Evolutionary conservation across 1,139 yeast genomes (phyloP).

Genomic region (Blastobotrys proliferans): DNA sequence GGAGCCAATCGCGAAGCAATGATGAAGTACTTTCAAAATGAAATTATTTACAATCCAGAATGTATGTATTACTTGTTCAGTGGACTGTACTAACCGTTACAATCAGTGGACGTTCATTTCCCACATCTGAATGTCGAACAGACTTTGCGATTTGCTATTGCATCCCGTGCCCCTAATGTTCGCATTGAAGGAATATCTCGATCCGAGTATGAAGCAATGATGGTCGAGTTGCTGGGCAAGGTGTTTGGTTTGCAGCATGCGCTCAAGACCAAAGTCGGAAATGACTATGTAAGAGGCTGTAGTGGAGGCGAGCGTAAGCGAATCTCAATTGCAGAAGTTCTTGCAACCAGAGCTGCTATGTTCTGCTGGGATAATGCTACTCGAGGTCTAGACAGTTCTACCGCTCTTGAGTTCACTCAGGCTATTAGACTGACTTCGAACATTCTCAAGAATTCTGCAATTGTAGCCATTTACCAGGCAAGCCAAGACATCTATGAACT

Average conservation of each 20-base stretch:
- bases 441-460: conserved; percentile 49
- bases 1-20: conserved; percentile 47
- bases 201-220: conserved; percentile 44
- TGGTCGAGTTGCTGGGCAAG: conserved; percentile 48
- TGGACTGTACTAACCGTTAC: neutral
- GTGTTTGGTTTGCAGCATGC: conserved; percentile 54
- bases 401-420: conserved; percentile 60
- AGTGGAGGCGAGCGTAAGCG: conserved; percentile 61
- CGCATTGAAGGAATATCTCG: no score
- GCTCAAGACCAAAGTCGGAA: conserved; percentile 51
- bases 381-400: conserved; percentile 66
- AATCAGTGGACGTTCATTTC: conserved; percentile 47
- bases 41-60: conserved; percentile 56
- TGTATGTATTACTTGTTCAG: no score
- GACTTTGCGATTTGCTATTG: conserved; percentile 55
- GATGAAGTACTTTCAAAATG: conserved; percentile 44
- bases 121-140: conserved; percentile 59
- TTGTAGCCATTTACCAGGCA: conserved; percentile 57
- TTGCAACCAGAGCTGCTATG: conserved; percentile 51
- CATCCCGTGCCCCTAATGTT: conserved; percentile 50
- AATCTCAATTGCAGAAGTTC: conserved; percentile 58
- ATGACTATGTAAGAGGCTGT: conserved; percentile 54
- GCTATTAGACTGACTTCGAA: conserved; percentile 57
- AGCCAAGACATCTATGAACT: conserved; percentile 57
- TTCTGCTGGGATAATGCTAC: conserved; percentile 71